Evolutionary conservation across 306 rosid species (phyloP).

Genomic region (Comarum palustre): DNA sequence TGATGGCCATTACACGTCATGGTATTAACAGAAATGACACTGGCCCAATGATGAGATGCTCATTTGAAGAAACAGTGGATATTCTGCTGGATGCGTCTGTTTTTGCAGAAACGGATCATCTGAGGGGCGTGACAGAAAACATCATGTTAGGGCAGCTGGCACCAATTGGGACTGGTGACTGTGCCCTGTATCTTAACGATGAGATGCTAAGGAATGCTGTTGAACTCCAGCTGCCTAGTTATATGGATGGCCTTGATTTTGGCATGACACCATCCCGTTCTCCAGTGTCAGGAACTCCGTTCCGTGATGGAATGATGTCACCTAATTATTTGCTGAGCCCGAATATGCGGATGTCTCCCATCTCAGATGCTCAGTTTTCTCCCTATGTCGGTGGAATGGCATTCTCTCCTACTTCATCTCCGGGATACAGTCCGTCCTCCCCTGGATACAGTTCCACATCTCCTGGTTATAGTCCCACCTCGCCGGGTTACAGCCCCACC

Average conservation of each 20-base stretch:
- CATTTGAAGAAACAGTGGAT: slow-evolving; percentile 97
- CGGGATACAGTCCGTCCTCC: slow-evolving; percentile 94
- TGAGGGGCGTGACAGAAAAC: slow-evolving; percentile 95
- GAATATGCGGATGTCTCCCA: slow-evolving; percentile 80
- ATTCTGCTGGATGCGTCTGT: slow-evolving; percentile 97
- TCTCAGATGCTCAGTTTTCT: slow-evolving; percentile 88
- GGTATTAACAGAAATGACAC: slow-evolving; percentile 95
- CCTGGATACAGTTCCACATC: slow-evolving; percentile 95
- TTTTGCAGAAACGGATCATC: slow-evolving; percentile 75
- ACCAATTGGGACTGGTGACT: slow-evolving; percentile 93
- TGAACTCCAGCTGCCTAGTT: slow-evolving; percentile 95
- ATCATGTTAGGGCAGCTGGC: slow-evolving; percentile 98
- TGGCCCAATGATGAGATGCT: slow-evolving; percentile 99
- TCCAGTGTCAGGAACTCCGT: slow-evolving; percentile 87
- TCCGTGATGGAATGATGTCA: slow-evolving; percentile 94
- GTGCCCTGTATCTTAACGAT: slow-evolving; percentile 79
- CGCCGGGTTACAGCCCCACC: slow-evolving; percentile 91
- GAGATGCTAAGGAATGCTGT: slow-evolving; percentile 97
- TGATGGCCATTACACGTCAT: slow-evolving; percentile 99
- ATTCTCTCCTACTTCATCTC: slow-evolving; percentile 88
- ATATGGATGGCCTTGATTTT: slow-evolving; percentile 91
- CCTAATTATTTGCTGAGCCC: slow-evolving; percentile 91
- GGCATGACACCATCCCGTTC: slow-evolving; percentile 98
- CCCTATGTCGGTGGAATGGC: slow-evolving; percentile 97
- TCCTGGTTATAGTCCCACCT: slow-evolving; percentile 94